Evolutionary conservation across 2,329 filamentous ascomycete genomes (phyloP).

Genomic region (Elsinoe arachidis): DNA sequence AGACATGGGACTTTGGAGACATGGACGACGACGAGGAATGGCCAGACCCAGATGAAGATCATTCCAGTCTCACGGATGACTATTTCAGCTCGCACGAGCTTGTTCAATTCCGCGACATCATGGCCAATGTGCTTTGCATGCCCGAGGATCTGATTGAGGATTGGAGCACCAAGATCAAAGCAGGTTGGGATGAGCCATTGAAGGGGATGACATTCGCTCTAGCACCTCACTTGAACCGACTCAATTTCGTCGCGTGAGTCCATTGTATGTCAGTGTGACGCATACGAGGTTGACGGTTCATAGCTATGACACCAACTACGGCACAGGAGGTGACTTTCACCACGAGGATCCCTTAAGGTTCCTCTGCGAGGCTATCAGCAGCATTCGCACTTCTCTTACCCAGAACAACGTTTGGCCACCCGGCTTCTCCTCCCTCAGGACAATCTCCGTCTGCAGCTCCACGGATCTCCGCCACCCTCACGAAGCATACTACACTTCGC

Average conservation of each 20-base stretch:
- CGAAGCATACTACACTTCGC: constrained; percentile 15
- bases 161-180: not conserved
- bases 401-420: constrained; percentile 14
- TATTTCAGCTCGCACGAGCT: not conserved
- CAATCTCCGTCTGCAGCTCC: constrained; percentile 16
- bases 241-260: not conserved
- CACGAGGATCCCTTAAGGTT: not conserved
- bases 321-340: not conserved
- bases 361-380: not conserved
- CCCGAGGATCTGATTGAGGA: not conserved
- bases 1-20: not conserved
- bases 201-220: not conserved
- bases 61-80: not conserved
- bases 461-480: constrained; percentile 14
- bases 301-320: not conserved
- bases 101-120: not conserved
- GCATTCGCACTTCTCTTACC: not conserved
- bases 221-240: not conserved
- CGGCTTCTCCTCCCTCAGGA: constrained; percentile 14
- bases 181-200: not conserved
- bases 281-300: not conserved
- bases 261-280: not conserved
- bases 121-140: not conserved
- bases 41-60: not conserved
- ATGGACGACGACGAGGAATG: not conserved